Conservation (phyloP, 2,329 filamentous ascomycete species). For the Plectosphaerella cucumerina region DNA sequence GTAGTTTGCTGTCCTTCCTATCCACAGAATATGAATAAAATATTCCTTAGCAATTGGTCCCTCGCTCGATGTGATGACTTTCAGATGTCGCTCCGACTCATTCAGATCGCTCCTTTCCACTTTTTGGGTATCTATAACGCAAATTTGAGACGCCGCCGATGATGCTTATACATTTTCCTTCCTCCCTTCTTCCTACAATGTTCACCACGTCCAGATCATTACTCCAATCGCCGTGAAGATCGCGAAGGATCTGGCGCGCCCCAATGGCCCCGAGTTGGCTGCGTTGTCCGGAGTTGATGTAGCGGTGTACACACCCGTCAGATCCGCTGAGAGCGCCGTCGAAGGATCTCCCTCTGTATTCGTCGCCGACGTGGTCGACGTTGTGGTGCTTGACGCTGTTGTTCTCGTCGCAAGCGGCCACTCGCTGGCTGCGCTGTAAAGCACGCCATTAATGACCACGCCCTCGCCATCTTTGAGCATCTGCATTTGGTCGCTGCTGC, state of each 20-base stretch:
- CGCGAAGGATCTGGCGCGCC: background rate
- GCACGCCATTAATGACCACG: constrained; percentile 55
- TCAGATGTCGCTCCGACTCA: no score
- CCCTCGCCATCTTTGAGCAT: constrained; percentile 46
- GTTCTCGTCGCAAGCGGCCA: constrained; percentile 31
- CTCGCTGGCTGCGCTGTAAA: constrained; percentile 38
- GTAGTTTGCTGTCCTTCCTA: no score
- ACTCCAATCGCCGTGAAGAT: background rate
- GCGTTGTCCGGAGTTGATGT: constrained; percentile 1
- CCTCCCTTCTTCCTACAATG: no score
- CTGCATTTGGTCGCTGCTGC: constrained; percentile 43
- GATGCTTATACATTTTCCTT: no score
- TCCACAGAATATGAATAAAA: no score
- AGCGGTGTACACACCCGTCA: constrained; percentile 4
- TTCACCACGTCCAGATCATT: constrained; percentile 13
- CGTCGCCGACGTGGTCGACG: constrained; percentile 19
- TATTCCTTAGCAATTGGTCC: no score
- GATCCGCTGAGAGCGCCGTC: background rate
- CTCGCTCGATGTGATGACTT: no score
- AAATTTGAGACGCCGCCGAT: no score
- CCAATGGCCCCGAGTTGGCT: background rate
- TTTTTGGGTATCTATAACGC: no score
- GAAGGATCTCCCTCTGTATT: background rate
- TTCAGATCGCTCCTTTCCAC: no score
- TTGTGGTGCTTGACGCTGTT: constrained; percentile 27